Conservation (phyloP, 176 grass and related monocot species). For the Ensete glaucum region DNA sequence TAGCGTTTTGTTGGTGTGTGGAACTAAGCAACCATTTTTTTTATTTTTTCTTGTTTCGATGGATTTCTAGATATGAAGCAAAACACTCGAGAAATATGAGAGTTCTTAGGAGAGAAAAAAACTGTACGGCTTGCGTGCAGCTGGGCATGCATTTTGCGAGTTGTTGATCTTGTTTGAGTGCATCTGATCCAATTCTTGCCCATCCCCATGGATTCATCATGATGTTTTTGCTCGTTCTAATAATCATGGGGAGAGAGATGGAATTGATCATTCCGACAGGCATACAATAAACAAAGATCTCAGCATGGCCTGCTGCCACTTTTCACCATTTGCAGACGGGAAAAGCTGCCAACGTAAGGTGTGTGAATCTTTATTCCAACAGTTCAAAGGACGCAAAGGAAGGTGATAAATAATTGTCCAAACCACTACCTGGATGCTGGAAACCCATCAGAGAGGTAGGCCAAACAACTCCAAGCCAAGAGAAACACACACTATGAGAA, state of each 20-base stretch:
- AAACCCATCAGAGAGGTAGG: not conserved
- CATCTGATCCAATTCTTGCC: not conserved
- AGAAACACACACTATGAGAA: too few relatives aligned
- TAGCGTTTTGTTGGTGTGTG: too few relatives aligned
- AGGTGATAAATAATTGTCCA: not conserved
- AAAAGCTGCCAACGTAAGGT: constrained; percentile 6
- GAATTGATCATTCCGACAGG: not conserved
- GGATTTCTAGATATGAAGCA: too few relatives aligned
- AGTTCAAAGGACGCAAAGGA: constrained; percentile 6
- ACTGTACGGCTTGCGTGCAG: not conserved
- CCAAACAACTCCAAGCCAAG: too few relatives aligned
- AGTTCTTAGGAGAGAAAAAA: too few relatives aligned
- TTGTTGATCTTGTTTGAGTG: not conserved
- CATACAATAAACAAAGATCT: not conserved
- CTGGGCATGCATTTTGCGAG: not conserved
- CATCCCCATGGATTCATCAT: not conserved
- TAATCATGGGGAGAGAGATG: not conserved
- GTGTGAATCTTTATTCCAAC: constrained; percentile 5
- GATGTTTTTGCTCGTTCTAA: not conserved
- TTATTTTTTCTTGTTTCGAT: too few relatives aligned
- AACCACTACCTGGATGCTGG: not conserved
- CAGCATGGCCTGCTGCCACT: not conserved
- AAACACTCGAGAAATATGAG: too few relatives aligned
- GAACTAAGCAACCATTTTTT: too few relatives aligned
- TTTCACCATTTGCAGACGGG: not conserved